Conservation (phyloP, 345 rosid genomes). For the Boechera retrofracta region DNA sequence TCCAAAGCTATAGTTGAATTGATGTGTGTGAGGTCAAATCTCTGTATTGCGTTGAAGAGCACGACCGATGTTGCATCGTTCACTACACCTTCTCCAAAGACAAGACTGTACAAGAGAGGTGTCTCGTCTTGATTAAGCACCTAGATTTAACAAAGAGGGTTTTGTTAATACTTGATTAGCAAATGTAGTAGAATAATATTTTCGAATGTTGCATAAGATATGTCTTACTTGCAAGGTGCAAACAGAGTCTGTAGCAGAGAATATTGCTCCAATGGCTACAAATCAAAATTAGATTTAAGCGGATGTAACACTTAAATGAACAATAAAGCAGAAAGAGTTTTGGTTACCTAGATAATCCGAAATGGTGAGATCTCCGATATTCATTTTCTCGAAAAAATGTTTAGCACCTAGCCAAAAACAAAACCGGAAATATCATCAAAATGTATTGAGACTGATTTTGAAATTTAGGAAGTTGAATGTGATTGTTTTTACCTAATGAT, state of each 20-base stretch:
- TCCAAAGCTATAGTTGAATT: conserved; percentile 58
- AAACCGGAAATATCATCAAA: conserved; percentile 8
- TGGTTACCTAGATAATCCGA: conserved; percentile 83
- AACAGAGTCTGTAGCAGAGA: conserved; percentile 98
- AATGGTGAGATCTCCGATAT: conserved; percentile 63
- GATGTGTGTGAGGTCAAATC: conserved; percentile 74
- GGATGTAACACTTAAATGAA: neutral
- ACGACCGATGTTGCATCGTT: conserved; percentile 98
- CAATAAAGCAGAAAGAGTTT: neutral
- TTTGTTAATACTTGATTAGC: neutral
- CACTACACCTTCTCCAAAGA: conserved; percentile 97
- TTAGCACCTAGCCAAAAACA: conserved; percentile 61
- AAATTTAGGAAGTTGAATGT: neutral
- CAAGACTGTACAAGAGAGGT: conserved; percentile 84
- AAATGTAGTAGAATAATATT: neutral
- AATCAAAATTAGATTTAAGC: conserved; percentile 19
- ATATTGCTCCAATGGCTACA: conserved; percentile 96
- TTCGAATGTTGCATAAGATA: neutral
- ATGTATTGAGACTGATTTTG: neutral
- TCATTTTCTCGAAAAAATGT: conserved; percentile 72
- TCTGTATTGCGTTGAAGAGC: conserved; percentile 92
- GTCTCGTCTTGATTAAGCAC: conserved; percentile 96
- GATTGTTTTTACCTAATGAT: conserved; percentile 62
- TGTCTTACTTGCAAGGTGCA: conserved; percentile 88
- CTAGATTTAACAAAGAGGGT: conserved; percentile 47